Evolutionary conservation across 1,139 yeast genomes (phyloP).

Genomic region (Saccharomyces uvarum): DNA sequence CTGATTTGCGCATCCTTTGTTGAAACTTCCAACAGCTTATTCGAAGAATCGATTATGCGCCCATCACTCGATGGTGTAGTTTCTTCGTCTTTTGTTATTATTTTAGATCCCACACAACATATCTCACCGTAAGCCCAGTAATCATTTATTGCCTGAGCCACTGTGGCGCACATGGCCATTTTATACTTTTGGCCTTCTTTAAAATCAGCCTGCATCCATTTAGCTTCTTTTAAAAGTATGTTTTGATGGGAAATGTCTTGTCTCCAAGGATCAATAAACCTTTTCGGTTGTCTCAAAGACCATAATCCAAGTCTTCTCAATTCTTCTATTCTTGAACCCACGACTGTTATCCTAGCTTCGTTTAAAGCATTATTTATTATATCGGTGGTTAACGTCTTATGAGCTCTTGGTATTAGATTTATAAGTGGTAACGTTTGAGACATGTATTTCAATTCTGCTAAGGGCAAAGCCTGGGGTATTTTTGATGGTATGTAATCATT

Average conservation of each 20-base stretch:
- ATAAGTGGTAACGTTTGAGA: conserved; percentile 83
- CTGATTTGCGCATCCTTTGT: background rate
- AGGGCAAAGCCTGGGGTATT: conserved; percentile 51
- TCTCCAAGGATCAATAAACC: conserved; percentile 59
- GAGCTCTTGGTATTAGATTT: conserved; percentile 74
- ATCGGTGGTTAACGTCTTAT: conserved; percentile 77
- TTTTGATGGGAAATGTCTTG: conserved; percentile 56
- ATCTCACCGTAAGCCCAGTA: conserved; percentile 71
- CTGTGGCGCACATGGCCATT: conserved; percentile 56
- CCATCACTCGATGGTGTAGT: background rate
- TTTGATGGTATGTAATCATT: conserved; percentile 44
- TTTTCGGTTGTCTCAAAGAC: conserved; percentile 82
- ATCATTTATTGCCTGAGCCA: conserved; percentile 68
- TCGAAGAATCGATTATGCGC: background rate
- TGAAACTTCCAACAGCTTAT: background rate
- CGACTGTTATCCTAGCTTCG: conserved; percentile 93
- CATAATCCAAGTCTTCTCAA: conserved; percentile 79
- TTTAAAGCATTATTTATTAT: conserved; percentile 76
- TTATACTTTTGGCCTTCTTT: conserved; percentile 63
- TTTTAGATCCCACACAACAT: conserved; percentile 45
- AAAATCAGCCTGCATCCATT: conserved; percentile 80
- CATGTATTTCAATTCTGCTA: conserved; percentile 78
- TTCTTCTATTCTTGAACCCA: conserved; percentile 87
- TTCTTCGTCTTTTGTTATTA: background rate
- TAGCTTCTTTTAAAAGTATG: conserved; percentile 63